Evolutionary conservation across 2,329 filamentous ascomycete genomes (phyloP), one percentile per base, ranked within the genome.

Genomic region (Xylaria sp.): DNA sequence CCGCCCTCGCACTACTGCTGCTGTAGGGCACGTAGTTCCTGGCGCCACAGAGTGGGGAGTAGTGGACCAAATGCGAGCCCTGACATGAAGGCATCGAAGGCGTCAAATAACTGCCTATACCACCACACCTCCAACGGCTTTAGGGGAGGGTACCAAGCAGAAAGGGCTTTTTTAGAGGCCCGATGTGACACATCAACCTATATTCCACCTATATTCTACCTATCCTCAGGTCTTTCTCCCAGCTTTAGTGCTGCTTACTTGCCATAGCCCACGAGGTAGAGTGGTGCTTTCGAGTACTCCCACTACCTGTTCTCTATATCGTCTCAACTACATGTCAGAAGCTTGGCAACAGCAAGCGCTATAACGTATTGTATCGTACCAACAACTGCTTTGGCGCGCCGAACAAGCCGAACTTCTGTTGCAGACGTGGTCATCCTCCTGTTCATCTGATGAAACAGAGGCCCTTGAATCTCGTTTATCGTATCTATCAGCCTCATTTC

Each of bases 401-500:
- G 57, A 62, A 59, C 22, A 47, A 13, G 20, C 58, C 61, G 42
- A 59, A 20, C 31, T 27, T 45, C 7, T 53, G 53, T 45, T 38
- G 13, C 49, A 20, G 39, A 39, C 31, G 51, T 31, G n/a, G 39
- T 15, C 15, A 33, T 44, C 42, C n/a, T 44, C 42, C 7, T 45
- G 20, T 36, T 68, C 33, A n/a, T 62, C 47, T 58, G 36, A 42
- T 55, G 53, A 56, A 51, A 62, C 36, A 20, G 45, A 22, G 45
- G 39, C 60, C 44, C 56, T 60, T 49, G 42, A 50, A 51, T 59
- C 51, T 49, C 51, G 50, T 45, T 61, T 49, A 56, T 62, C 38
- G 53, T 65, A 65, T 49, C 42, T 50, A 60, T 58, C 33, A 63
- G 45, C 64, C 67, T 61, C 56, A 67, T 66, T 59, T 58, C 56